phyloP scores from a whole-genome alignment of 2,329 filamentous ascomycete species.

The Rutstroemia sp. region DNA sequence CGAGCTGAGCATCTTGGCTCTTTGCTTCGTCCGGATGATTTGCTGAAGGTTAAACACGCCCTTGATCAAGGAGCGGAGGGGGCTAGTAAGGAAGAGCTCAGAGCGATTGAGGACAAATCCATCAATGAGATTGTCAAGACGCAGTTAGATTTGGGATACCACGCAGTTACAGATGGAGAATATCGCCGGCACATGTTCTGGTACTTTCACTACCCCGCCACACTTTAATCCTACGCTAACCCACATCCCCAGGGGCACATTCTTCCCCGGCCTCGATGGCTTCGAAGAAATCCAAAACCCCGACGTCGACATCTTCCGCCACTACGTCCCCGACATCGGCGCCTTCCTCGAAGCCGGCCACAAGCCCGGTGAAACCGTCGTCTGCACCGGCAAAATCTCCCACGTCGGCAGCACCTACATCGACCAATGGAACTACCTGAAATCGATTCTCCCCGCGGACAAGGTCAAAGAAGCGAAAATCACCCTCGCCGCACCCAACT shows the following conservation, averaged over 20 bases:
- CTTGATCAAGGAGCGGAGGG: constrained; percentile 37
- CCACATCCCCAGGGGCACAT: constrained; percentile 17
- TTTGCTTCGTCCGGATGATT: constrained; percentile 48
- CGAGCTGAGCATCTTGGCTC: constrained; percentile 58
- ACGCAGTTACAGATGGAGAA: constrained; percentile 53
- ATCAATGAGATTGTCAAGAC: constrained; percentile 51
- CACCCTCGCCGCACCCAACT: constrained; percentile 59
- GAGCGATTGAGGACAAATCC: constrained; percentile 45
- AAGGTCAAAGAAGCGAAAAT: constrained; percentile 61
- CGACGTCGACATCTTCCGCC: constrained; percentile 33
- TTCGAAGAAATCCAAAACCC: constrained; percentile 23
- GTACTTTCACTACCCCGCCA: constrained; percentile 10
- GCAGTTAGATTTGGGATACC: constrained; percentile 51
- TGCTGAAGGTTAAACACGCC: constrained; percentile 47
- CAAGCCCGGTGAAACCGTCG: constrained; percentile 38
- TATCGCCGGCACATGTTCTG: constrained; percentile 30
- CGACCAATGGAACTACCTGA: constrained; percentile 53
- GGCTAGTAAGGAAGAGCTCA: constrained; percentile 33
- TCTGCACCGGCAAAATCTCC: constrained; percentile 41
- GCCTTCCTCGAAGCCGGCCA: constrained; percentile 37
- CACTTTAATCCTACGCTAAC: background rate
- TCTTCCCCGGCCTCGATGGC: constrained; percentile 25
- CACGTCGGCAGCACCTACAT: constrained; percentile 40
- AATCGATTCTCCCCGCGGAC: constrained; percentile 50
- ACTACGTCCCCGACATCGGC: constrained; percentile 34